These are phyloP conservation scores for Oxalis stricta DNA, from an alignment of 441 rosid genomes.

Conservation along the genomic window DNA sequence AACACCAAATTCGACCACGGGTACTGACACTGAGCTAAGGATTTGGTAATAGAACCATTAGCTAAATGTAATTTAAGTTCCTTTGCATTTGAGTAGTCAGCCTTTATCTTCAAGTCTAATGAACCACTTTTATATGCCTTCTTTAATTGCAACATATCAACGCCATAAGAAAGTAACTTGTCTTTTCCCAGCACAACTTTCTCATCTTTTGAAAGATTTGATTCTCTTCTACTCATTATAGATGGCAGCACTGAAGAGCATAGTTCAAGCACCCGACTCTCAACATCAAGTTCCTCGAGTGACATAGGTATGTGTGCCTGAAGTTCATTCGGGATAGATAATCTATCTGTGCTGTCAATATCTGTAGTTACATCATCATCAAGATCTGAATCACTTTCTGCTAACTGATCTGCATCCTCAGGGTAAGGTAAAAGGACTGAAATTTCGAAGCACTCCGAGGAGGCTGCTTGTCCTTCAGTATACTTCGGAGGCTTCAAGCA, in stretches of 20 bases:
- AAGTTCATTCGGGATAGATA: slow-evolving; percentile 70
- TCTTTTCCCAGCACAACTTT: slow-evolving; percentile 65
- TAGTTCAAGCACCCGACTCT: slow-evolving; percentile 63
- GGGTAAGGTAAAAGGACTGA: slow-evolving; percentile 74
- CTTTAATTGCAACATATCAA: slow-evolving; percentile 87
- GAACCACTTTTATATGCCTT: slow-evolving; percentile 99
- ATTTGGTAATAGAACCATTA: slow-evolving; percentile 90
- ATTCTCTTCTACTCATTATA: slow-evolving; percentile 70
- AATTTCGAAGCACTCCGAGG: slow-evolving; percentile 47
- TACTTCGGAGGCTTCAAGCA: slow-evolving; percentile 97
- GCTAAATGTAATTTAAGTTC: slow-evolving; percentile 88
- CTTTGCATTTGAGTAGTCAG: slow-evolving; percentile 96
- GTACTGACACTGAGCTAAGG: slow-evolving; percentile 90
- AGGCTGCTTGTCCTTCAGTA: slow-evolving; percentile 53
- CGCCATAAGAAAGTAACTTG: slow-evolving; percentile 70
- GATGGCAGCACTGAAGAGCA: slow-evolving; percentile 72
- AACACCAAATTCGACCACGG: slow-evolving; percentile 99
- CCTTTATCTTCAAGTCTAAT: slow-evolving; percentile 92
- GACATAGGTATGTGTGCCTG: slow-evolving; percentile 50
- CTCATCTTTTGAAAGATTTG: slow-evolving; percentile 61
- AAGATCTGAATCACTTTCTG: slow-evolving; percentile 90
- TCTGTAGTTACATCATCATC: slow-evolving; percentile 66
- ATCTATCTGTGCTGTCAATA: slow-evolving; percentile 41
- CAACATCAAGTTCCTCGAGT: slow-evolving; percentile 83
- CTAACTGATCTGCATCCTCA: slow-evolving; percentile 83